Evolutionary conservation across 768 basidiomycete species (phyloP), one percentile per base, ranked within the genome.

Genomic region (Leccinum obscurum): DNA sequence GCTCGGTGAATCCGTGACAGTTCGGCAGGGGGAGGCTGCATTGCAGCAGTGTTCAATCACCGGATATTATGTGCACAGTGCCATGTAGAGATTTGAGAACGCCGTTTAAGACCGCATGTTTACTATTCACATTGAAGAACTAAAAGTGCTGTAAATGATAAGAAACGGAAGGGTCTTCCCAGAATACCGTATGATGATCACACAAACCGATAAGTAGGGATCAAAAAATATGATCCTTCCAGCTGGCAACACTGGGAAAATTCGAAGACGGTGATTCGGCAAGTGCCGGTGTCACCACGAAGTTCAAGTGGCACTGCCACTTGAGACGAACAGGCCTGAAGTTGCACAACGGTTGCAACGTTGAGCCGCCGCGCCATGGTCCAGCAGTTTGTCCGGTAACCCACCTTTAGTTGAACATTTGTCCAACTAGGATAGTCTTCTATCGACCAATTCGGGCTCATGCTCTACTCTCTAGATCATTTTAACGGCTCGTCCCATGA

Each of bases 11-110:
- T 53, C 58, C 11, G 30, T 6, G 22, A 46, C 14, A 9, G 41
- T n/a, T 41, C n/a, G 41, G n/a, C 54, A 52, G 51, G 55, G 49
- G 46, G 13, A 20, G 8, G 37, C 41, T 41, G n/a, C 41, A 41
- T 41, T 41, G n/a, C n/a, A 39, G 15, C 56, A 60, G 58, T 52
- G 58, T 66, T 67, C 54, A 54, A 48, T 10, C 13, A 10, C 5
- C 32, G 34, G 39, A 17, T 46, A 30, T 51, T 17, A 55, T 55
- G 11, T 24, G 28, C 28, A 30, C 28, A 30, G 32, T 34, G 28
- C 28, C 28, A 9, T 13, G 5, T 34, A 32, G 22, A 4, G 24
- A 34, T 44, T 54, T 35, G 6, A 26, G 37, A 55, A 58, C 44
- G 20, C 55, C 20, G 11, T 41, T 41, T 10, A 22, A 9, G 34